Conservation (phyloP, 2,329 filamentous ascomycete genomes). For the Aspergillus japonicus region DNA sequence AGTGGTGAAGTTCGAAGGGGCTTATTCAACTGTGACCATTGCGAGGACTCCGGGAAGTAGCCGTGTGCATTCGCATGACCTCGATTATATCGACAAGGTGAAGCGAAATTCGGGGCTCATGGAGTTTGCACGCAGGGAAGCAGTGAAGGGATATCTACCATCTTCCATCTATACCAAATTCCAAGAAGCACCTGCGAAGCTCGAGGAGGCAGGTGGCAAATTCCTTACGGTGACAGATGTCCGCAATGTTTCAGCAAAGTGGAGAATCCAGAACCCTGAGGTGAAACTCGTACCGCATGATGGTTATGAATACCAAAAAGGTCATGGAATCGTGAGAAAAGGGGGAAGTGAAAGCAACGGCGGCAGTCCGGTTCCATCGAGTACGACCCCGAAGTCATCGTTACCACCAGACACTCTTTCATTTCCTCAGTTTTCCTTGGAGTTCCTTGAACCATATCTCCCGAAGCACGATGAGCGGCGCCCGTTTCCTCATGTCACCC, state of each 20-base stretch:
- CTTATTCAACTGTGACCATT: slow-evolving; percentile 46
- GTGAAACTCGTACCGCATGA: slow-evolving; percentile 45
- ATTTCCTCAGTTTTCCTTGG: slow-evolving; percentile 46
- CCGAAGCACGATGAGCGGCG: slow-evolving; percentile 37
- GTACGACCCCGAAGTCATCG: slow-evolving; percentile 17
- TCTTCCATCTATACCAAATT: slow-evolving; percentile 52
- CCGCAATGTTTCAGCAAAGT: slow-evolving; percentile 49
- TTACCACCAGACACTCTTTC: slow-evolving; percentile 42
- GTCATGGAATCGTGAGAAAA: slow-evolving; percentile 42
- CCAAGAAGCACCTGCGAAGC: slow-evolving; percentile 45
- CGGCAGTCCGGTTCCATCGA: slow-evolving; percentile 9
- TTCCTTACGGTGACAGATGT: slow-evolving; percentile 50
- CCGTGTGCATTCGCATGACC: slow-evolving; percentile 45
- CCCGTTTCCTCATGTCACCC: slow-evolving; percentile 61
- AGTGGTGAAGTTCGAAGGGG: slow-evolving; percentile 45
- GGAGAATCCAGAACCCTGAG: slow-evolving; percentile 47
- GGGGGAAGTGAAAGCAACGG: slow-evolving; percentile 18
- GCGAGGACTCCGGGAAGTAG: slow-evolving; percentile 43
- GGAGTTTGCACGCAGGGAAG: slow-evolving; percentile 47
- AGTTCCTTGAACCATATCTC: slow-evolving; percentile 54
- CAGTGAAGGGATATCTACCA: slow-evolving; percentile 48
- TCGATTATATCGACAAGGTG: slow-evolving; percentile 49
- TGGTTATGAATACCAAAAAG: slow-evolving; percentile 47
- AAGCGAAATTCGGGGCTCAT: slow-evolving; percentile 51
- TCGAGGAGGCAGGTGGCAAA: slow-evolving; percentile 46